Conservation (phyloP, 169 alveolate species). For the Cardiosporidium cionae region DNA sequence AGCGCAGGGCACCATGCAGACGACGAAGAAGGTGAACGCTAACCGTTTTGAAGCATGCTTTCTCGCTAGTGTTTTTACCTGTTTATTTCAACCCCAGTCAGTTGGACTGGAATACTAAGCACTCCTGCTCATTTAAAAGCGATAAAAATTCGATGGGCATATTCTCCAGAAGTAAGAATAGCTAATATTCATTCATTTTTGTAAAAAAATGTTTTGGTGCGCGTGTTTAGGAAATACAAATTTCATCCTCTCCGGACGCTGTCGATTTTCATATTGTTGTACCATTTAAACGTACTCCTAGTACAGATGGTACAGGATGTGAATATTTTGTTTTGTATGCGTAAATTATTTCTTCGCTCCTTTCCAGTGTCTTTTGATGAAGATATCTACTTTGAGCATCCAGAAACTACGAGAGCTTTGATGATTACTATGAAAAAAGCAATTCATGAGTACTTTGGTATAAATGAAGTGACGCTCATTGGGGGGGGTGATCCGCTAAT, state of each 20-base stretch:
- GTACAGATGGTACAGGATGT: slow-evolving; percentile 23
- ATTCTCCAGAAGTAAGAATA: slow-evolving; percentile 28
- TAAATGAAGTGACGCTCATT: slow-evolving; percentile 60
- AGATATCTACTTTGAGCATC: slow-evolving; percentile 45
- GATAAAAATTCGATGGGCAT: slow-evolving; percentile 22
- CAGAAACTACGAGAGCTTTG: slow-evolving; percentile 52
- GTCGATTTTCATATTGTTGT: slow-evolving; percentile 33
- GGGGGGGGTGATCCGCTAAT: slow-evolving; percentile 80
- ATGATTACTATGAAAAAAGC: slow-evolving; percentile 59
- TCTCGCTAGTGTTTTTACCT: background rate
- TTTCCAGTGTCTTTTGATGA: slow-evolving; percentile 45
- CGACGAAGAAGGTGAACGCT: slow-evolving; percentile 44
- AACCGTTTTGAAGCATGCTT: background rate
- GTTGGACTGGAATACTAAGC: slow-evolving; percentile 21
- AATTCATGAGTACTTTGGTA: slow-evolving; percentile 72
- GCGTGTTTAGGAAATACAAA: slow-evolving; percentile 18
- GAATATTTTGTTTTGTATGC: background rate
- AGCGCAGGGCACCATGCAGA: slow-evolving; percentile 65
- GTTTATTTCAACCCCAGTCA: background rate
- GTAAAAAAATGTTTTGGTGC: background rate
- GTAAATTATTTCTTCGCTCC: background rate
- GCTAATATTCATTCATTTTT: background rate
- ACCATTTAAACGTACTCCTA: slow-evolving; percentile 46
- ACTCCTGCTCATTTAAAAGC: slow-evolving; percentile 20
- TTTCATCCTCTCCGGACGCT: slow-evolving; percentile 48